Percentiles rank a stretch among this genome's conserved stretches.
These are phyloP conservation scores for Abrus pulchellus DNA, from an alignment of 306 rosid genomes.

Conservation along the genomic window DNA sequence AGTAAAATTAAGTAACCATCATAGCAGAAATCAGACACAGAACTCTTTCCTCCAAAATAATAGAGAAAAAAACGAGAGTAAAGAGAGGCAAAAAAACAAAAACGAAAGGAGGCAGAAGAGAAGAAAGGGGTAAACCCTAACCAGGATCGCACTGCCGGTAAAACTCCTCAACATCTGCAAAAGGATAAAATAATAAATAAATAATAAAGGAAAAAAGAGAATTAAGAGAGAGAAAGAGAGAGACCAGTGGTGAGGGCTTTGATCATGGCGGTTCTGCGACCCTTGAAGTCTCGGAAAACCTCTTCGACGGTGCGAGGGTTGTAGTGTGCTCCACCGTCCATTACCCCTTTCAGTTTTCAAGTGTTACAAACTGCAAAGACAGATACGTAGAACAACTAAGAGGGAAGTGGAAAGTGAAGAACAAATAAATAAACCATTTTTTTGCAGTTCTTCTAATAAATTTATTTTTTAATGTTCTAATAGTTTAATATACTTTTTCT, in stretches of 20 bases:
- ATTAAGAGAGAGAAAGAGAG: neutral
- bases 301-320: slow-evolving; percentile 70
- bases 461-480: no score
- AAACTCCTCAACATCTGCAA: slow-evolving; percentile 69
- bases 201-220: neutral
- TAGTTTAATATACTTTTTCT: no score
- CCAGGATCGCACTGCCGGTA: slow-evolving; percentile 79
- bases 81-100: neutral
- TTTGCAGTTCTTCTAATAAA: no score
- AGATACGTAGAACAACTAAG: no score
- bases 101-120: neutral
- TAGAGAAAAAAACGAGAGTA: neutral
- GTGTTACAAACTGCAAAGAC: neutral
- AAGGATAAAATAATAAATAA: neutral
- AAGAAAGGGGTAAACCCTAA: slow-evolving; percentile 49
- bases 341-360: slow-evolving; percentile 1
- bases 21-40: neutral
- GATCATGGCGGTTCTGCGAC: slow-evolving; percentile 67
- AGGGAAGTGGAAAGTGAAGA: no score
- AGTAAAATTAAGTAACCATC: slow-evolving; percentile 6
- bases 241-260: slow-evolving; percentile 76
- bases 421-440: no score
- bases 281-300: slow-evolving; percentile 75
- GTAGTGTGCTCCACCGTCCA: slow-evolving; percentile 64
- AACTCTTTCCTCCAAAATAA: neutral